A percentile compares a stretch with the other conserved stretches of the same genome.
Conservation (phyloP, 2,329 filamentous ascomycete species). For the Raffaelea deltoideospora region DNA sequence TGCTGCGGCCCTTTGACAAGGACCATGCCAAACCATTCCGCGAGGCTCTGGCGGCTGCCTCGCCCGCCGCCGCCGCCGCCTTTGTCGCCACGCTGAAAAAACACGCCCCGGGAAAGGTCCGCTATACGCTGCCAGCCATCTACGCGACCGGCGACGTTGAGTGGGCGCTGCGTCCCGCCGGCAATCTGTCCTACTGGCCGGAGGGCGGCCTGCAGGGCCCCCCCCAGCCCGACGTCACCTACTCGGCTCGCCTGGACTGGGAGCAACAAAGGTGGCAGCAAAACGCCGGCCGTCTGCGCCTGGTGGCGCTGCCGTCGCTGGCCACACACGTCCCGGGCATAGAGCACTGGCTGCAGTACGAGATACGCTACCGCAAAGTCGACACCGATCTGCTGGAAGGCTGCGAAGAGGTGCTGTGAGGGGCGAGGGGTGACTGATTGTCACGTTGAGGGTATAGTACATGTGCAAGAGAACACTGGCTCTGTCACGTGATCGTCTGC, state of each 20-base stretch:
- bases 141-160: slow-evolving; percentile 27
- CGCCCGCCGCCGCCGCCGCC: not conserved
- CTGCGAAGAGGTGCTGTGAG: no score
- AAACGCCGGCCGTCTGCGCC: slow-evolving; percentile 14
- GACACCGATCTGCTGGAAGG: slow-evolving; percentile 23
- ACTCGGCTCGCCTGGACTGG: slow-evolving; percentile 1
- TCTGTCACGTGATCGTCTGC: not conserved
- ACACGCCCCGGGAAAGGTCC: slow-evolving; percentile 37
- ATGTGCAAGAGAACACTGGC: no score
- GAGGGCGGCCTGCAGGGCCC: not conserved
- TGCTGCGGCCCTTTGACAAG: slow-evolving; percentile 28
- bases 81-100: slow-evolving; percentile 29
- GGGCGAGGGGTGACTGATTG: no score
- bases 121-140: slow-evolving; percentile 39
- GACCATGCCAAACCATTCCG: slow-evolving; percentile 33
- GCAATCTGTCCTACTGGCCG: slow-evolving; percentile 8
- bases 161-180: slow-evolving; percentile 9
- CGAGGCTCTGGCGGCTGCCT: slow-evolving; percentile 18
- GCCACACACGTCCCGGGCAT: slow-evolving; percentile 30
- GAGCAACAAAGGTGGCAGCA: slow-evolving; percentile 2
- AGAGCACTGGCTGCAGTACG: slow-evolving; percentile 31
- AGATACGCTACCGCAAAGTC: slow-evolving; percentile 34
- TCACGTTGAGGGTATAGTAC: no score
- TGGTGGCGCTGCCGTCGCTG: slow-evolving; percentile 39
- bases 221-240: not conserved